Base-by-base conservation (phyloP, 2,329 filamentous ascomycete species). In the Xylaria sp. region DNA sequence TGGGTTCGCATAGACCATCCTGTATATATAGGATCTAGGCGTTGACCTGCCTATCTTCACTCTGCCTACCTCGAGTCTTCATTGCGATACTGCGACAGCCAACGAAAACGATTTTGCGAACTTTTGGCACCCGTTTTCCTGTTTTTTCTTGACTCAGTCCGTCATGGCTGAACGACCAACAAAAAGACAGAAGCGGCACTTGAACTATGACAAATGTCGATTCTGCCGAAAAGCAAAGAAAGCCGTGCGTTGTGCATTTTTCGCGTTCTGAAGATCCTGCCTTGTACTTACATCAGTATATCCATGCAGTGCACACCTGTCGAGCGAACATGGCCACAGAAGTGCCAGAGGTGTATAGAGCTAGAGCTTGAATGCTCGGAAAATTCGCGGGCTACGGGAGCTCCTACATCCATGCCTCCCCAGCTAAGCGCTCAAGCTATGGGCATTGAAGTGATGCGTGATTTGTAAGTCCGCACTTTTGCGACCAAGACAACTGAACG, bases 181-280 rank as follows among this genome's bases (percentile, higher is more conserved):
- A 43, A 55, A 55, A 37, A 59, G 31, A 55, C 38, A 45, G 23
- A 59, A 35, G 55, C 55, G 42, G 15, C 35, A 15, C 15, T 37
- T 63, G 35, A 59, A 54, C 35, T 63, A 50, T 17, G n/a, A 54
- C 28, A 63, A 63, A 35, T 63, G 60, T 33, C 35, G 5, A 46
- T 63, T 38, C 28, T 59, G 55, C 45, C 55, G 60, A 14, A 42
- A 43, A 0, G 55, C 42, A 2, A 59, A 55, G 43, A 59, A 63
- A n/a, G 50, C 33, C 21, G 60, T 59, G 23, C 19, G 49, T 31
- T 43, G 14, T 43, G 9, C 23, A n/a, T 25, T 9, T 31, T 23
- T 28, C 35, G 15, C 2, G 42, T 9, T n/a, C 31, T 47, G 17
- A 31, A 7, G 11, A 6, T 28, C n/a, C 2, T 31, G 4, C 4